Base-by-base conservation (phyloP, 768 basidiomycete genomes). In the Dentipellis fragilis region DNA sequence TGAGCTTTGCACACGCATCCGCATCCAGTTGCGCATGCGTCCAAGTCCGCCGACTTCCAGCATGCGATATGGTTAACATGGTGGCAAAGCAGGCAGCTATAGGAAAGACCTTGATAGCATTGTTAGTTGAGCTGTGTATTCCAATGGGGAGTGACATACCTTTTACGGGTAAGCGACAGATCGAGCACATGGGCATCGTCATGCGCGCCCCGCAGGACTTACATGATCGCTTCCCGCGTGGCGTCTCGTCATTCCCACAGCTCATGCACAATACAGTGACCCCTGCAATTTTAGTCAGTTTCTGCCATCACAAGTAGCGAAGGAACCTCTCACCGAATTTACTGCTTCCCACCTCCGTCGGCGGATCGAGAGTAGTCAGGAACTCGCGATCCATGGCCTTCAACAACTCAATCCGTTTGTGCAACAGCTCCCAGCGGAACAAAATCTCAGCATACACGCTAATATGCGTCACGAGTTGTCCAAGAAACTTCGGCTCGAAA, bases 91-190 rank as follows among this genome's bases (percentile, higher is more conserved):
- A 80, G 63, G 62, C 86, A 88, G 46, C 74, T 81, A 51, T 75
- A 81, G 29, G 61, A 60, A 11, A 87, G 73, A 22, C 85, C 86
- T 87, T 51, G 5, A 47, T 49, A n/a, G 39, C 4, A 7, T 19
- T 12, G 49, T 38, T 11, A 10, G 47, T 48, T 9, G 51, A 35
- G 19, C 19, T 49, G 22, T 58, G 1, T 17, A 53, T 12, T 17
- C 22, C 47, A 54, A 49, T 5, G 22, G 2, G 37, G 5, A 16
- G 16, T 1, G 4, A 65, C 74, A 10, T 59, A 81, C 89, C 87
- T 76, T 81, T 86, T 56, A 85, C 81, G 6, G 87, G 84, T 34
- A 91, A 76, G 49, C 87, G 77, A 65, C 89, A 91, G 16, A 91
- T 76, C 0, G 86, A 79, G 64, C 89, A 92, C 6, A 68, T 68